phyloP scores from a whole-genome alignment of 2,329 filamentous ascomycete genomes.

The Curvularia lunata region DNA sequence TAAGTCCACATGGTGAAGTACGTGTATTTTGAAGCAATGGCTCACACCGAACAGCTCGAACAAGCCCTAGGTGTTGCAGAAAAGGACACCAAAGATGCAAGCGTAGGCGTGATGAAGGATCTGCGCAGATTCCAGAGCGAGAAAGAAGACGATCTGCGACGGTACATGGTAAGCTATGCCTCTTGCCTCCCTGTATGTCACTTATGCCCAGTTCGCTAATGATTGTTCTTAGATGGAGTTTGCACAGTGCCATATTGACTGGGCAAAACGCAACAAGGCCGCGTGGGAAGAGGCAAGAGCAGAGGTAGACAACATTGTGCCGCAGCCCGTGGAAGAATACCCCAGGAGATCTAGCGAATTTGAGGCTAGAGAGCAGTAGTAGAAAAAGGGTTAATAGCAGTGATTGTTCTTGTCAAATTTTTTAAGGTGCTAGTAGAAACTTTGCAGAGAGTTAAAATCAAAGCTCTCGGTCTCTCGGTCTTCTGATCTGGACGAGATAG shows the following conservation, averaged over 20 bases:
- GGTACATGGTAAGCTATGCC: constrained; percentile 83
- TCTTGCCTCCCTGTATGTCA: too few species aligned
- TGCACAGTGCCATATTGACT: constrained; percentile 90
- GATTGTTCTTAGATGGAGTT: constrained; percentile 74
- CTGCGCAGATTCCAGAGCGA: constrained; percentile 91
- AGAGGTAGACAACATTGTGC: constrained; percentile 86
- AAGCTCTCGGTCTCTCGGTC: not conserved
- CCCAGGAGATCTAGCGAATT: constrained; percentile 24
- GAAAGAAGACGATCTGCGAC: constrained; percentile 91
- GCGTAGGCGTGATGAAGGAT: constrained; percentile 84
- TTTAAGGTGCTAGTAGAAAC: not conserved
- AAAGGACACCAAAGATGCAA: constrained; percentile 92
- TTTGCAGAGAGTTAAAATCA: not conserved
- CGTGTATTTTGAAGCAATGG: not conserved
- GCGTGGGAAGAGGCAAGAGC: constrained; percentile 90
- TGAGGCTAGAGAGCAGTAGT: constrained; percentile 8
- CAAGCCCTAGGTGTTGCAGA: constrained; percentile 88
- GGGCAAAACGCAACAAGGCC: constrained; percentile 88
- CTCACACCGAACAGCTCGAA: constrained; percentile 65
- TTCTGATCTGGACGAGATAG: not conserved
- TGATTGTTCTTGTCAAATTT: not conserved
- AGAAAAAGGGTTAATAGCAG: not conserved
- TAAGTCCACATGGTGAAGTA: not conserved
- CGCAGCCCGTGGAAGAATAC: constrained; percentile 29
- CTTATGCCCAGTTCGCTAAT: not conserved